Evolutionary conservation across 2,329 filamentous ascomycete genomes (phyloP).

Genomic region (Ophiostoma himal-ulmi): DNA sequence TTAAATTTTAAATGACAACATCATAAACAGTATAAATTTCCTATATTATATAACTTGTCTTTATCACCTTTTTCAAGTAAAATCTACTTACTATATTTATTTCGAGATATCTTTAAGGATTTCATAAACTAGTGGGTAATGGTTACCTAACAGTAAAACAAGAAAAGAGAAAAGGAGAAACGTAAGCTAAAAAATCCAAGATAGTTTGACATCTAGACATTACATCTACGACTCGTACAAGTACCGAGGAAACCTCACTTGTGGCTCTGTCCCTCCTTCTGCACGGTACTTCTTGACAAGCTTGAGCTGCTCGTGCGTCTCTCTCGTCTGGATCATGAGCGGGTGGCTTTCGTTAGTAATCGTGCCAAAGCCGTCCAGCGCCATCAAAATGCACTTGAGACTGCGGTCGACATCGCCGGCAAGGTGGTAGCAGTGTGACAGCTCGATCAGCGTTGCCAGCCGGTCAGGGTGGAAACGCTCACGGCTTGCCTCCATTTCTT

Average conservation of each 20-base stretch:
- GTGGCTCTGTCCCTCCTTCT: neutral
- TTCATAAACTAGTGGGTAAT: neutral
- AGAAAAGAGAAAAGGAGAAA: neutral
- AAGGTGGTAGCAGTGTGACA: slow-evolving; percentile 2
- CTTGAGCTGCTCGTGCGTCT: slow-evolving; percentile 3
- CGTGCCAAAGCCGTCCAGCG: neutral
- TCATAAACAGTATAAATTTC: neutral
- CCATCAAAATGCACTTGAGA: neutral
- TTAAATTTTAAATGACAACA: too few species aligned
- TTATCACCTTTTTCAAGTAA: too few species aligned
- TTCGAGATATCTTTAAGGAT: neutral
- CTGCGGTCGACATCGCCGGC: neutral
- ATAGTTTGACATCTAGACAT: neutral
- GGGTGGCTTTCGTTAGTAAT: neutral
- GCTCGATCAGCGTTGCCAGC: slow-evolving; percentile 13
- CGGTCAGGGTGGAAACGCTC: slow-evolving; percentile 12
- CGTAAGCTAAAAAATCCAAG: neutral
- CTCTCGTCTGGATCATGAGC: neutral
- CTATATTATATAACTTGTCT: neutral
- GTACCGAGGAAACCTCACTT: neutral
- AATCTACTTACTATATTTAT: neutral
- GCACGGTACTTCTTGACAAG: neutral
- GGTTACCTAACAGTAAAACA: neutral
- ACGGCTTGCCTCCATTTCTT: neutral
- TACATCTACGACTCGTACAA: neutral